Percentiles rank a stretch among this genome's conserved stretches.
Conservation (phyloP, 768 basidiomycete species). For the Phaeotremella fagi region DNA sequence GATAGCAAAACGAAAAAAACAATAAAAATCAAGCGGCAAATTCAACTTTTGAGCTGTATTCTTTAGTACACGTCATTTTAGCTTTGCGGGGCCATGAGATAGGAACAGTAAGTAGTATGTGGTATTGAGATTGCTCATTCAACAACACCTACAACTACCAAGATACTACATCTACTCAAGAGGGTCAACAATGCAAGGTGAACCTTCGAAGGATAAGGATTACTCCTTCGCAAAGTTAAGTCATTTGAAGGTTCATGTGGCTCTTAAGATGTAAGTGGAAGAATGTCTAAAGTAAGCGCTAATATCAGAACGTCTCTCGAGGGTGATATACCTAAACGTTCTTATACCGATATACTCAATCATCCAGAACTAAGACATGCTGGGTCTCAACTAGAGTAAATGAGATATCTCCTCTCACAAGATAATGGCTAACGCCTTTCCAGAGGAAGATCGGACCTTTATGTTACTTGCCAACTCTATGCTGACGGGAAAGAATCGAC, state of each 20-base stretch:
- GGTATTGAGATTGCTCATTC: too few species aligned
- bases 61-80: neutral
- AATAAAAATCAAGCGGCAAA: neutral
- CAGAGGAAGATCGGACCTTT: conserved; percentile 86
- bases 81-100: too few species aligned
- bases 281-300: neutral
- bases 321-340: conserved; percentile 65
- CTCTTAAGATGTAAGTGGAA: conserved; percentile 50
- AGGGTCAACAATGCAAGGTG: conserved; percentile 18
- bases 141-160: too few species aligned
- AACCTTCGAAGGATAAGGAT: conserved; percentile 55
- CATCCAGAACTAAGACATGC: conserved; percentile 76
- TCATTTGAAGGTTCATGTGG: conserved; percentile 80
- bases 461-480: conserved; percentile 84
- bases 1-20: neutral
- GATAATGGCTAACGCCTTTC: conserved; percentile 1
- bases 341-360: conserved; percentile 75
- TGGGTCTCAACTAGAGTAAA: conserved; percentile 69
- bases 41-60: neutral
- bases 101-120: neutral
- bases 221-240: conserved; percentile 88
- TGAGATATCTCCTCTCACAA: conserved; percentile 25
- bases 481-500: conserved; percentile 91
- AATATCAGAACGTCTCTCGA: conserved; percentile 55
- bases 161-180: too few species aligned